Evolutionary conservation across 2,329 filamentous ascomycete species (phyloP).

Genomic region (Trichoderma gracile): DNA sequence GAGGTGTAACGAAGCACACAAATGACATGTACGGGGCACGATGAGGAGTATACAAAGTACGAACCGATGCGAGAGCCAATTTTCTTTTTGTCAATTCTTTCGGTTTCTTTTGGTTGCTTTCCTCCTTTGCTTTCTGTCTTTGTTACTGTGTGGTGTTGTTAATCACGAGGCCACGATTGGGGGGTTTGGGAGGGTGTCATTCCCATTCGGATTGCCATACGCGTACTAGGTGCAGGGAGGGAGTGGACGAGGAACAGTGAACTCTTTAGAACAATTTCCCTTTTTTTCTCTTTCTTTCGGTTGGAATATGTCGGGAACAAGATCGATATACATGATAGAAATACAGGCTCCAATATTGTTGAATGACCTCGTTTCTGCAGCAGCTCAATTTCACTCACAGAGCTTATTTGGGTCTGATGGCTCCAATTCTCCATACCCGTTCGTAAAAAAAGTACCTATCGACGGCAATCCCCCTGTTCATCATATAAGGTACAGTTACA

Average conservation of each 20-base stretch:
- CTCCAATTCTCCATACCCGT: no score
- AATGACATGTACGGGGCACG: background rate
- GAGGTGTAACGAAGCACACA: background rate
- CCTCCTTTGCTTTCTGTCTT: background rate
- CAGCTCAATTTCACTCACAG: no score
- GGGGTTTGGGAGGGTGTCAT: background rate
- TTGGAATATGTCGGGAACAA: no score
- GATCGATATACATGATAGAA: no score
- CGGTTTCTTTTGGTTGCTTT: no score
- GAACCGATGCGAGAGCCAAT: background rate
- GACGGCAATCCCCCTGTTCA: no score
- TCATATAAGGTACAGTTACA: background rate
- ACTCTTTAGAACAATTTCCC: background rate
- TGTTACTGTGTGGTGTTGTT: background rate
- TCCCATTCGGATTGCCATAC: background rate
- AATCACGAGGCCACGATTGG: constrained; percentile 6
- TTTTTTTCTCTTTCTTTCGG: background rate
- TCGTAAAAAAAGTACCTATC: no score
- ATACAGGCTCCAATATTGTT: no score
- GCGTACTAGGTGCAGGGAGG: background rate
- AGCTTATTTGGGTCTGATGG: background rate
- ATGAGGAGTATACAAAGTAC: background rate
- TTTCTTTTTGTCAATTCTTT: background rate
- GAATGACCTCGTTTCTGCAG: accelerated
- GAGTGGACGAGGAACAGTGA: background rate